Conservation (phyloP, 768 basidiomycete species). For the Asterophora parasitica region DNA sequence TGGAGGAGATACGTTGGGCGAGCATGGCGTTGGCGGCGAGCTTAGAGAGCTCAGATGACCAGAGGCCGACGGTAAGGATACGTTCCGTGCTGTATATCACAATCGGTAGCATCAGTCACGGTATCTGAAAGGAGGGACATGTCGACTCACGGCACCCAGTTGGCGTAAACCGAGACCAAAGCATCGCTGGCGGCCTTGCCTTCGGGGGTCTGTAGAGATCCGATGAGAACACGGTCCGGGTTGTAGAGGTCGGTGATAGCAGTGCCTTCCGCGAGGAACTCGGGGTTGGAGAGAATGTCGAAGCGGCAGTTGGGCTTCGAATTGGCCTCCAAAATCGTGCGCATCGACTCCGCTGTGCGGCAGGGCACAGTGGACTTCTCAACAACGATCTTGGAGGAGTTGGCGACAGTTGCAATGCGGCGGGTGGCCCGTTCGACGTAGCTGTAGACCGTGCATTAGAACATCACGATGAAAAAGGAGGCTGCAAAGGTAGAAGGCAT, state of each 20-base stretch:
- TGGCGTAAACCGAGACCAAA: constrained; percentile 79
- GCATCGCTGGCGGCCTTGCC: constrained; percentile 78
- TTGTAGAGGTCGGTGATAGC: constrained; percentile 84
- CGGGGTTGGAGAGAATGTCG: constrained; percentile 98
- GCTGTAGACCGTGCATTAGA: constrained; percentile 38
- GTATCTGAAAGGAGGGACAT: not conserved
- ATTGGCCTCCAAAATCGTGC: constrained; percentile 98
- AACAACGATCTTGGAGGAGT: constrained; percentile 93
- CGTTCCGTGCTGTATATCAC: constrained; percentile 48
- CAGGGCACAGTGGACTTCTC: constrained; percentile 99
- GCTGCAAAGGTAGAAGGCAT: not conserved
- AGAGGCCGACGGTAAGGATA: constrained; percentile 92
- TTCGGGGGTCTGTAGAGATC: constrained; percentile 86
- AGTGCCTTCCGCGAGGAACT: constrained; percentile 98
- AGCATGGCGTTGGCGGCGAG: constrained; percentile 99
- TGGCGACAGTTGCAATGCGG: constrained; percentile 89
- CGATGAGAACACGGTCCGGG: constrained; percentile 96
- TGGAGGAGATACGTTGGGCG: constrained; percentile 96
- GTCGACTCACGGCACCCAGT: constrained; percentile 88
- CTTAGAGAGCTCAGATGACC: constrained; percentile 98
- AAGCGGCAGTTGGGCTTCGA: constrained; percentile 88
- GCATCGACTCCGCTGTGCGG: constrained; percentile 98
- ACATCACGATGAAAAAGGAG: constrained; percentile 1
- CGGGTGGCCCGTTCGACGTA: constrained; percentile 97
- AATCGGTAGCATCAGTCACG: not conserved